Evolutionary conservation across 768 basidiomycete species (phyloP), one percentile per base, ranked within the genome.

Genomic region (Lactarius tabidus): DNA sequence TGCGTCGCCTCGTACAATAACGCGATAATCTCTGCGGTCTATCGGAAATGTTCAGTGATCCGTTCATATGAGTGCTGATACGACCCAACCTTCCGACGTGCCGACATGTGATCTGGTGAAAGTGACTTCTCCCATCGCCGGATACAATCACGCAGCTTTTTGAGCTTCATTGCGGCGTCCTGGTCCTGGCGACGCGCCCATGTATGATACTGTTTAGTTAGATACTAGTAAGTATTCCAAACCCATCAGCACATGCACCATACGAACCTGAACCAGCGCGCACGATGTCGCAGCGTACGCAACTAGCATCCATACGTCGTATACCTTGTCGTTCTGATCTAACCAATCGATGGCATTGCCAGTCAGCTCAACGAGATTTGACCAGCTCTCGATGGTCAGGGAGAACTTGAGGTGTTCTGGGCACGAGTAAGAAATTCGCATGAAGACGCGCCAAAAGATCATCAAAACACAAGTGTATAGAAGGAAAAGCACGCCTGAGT

Each of bases 361-460:
- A 0, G 91, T 91, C 71, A 91, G 79, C 36, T 79, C 72, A 56
- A 94, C 84, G 57, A 97, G 81, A 59, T 81, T 78, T 23, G 82
- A 82, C 93, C 93, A 97, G 67, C 87, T 84, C 71, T 89, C 88
- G 31, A 94, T 82, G 2, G 88, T 90, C 68, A 95, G 77, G 43
- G 84, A 82, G 71, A 96, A 94, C 73, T 91, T 95, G 72, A 96
- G 84, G 72, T 97, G 94, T 14, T 85, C 85, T 10, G 96, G 95
- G 72, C 92, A 91, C 23, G 87, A 83, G 78, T 97, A 98, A 64
- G 92, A 94, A 76, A 98, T 93, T 59, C 96, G 86, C 93, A 98
- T 95, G 79, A 98, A 98, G 36, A 97, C 94, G 57, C 96, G 89
- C 88, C 93, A 97, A 77, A 97, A 95, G 75, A 98, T 91, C 87